Evolutionary conservation across 192 early-diverging fungal genomes (phyloP).

Genomic region (Podila minutissima): DNA sequence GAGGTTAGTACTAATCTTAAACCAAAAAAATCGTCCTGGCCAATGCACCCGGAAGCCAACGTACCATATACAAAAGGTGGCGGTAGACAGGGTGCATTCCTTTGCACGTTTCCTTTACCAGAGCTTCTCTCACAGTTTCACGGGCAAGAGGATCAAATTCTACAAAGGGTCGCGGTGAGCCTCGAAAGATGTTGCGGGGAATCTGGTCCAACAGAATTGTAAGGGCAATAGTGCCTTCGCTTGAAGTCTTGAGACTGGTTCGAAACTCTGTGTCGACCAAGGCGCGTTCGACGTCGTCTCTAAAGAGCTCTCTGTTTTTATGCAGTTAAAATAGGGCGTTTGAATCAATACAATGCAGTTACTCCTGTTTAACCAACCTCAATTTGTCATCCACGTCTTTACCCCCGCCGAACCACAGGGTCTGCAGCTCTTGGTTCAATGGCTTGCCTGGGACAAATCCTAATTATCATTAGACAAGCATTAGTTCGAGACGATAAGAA

Average conservation of each 20-base stretch:
- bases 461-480: neutral
- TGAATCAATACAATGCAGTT: neutral
- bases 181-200: conserved; percentile 72
- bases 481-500: too few species aligned
- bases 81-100: conserved; percentile 61
- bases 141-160: conserved; percentile 63
- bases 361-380: conserved; percentile 1
- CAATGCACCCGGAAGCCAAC: neutral
- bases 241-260: conserved; percentile 4
- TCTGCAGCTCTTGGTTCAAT: conserved; percentile 4
- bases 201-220: conserved; percentile 71
- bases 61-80: conserved; percentile 59
- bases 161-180: conserved; percentile 58
- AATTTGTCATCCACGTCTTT: conserved; percentile 32
- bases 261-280: conserved; percentile 23
- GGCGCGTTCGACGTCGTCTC: conserved; percentile 25
- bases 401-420: conserved; percentile 15
- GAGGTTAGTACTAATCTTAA: too few species aligned
- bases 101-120: conserved; percentile 58
- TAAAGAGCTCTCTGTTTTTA: conserved; percentile 12
- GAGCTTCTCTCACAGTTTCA: conserved; percentile 58
- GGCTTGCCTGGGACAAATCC: conserved; percentile 35
- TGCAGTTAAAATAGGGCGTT: neutral
- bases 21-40: too few species aligned
- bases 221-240: conserved; percentile 36